Conservation (phyloP, 208 protist genomes). For the Naegleria gruberi region DNA sequence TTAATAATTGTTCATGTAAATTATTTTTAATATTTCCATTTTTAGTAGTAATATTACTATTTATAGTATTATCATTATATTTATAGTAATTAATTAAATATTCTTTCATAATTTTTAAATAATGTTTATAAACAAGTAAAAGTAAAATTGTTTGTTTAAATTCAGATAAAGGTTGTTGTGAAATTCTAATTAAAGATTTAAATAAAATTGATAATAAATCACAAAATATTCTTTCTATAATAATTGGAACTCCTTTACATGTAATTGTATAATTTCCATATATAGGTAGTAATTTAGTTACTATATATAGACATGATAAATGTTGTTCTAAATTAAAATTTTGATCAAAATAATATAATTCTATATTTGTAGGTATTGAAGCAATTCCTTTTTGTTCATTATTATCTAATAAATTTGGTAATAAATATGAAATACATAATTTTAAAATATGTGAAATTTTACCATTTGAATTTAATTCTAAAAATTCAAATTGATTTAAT, state of each 20-base stretch:
- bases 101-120: slow-evolving; percentile 1
- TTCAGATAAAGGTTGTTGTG: background rate
- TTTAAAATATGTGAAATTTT: background rate
- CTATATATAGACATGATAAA: background rate
- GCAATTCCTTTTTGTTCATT: background rate
- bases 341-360: background rate
- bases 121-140: background rate
- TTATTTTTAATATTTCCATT: background rate
- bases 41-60: background rate
- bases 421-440: background rate
- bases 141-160: background rate
- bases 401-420: background rate
- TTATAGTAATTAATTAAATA: background rate
- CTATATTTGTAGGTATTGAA: background rate
- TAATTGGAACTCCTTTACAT: background rate
- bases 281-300: background rate
- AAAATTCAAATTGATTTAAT: background rate
- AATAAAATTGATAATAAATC: background rate
- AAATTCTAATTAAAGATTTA: background rate
- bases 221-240: background rate
- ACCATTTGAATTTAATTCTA: background rate
- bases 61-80: background rate
- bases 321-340: background rate
- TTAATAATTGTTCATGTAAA: background rate
- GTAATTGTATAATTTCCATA: background rate